Evolutionary conservation across 768 basidiomycete genomes (phyloP).

Genomic region (Aureoboletus auriporus): DNA sequence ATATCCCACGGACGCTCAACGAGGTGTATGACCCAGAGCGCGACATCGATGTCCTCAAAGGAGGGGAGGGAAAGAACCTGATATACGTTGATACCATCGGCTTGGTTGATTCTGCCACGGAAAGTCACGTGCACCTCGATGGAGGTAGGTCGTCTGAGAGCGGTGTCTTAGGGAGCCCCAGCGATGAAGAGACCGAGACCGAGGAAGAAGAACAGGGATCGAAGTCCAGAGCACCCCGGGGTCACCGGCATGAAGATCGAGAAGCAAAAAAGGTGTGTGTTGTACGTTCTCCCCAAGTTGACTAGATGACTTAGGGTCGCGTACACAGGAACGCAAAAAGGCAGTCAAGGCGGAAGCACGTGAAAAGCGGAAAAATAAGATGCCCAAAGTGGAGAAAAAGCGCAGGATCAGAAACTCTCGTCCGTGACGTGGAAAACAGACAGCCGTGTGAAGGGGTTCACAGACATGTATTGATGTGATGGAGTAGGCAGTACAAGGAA

Average conservation of each 20-base stretch:
- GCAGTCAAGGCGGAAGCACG: slow-evolving; percentile 80
- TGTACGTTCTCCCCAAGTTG: slow-evolving; percentile 4
- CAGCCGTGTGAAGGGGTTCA: slow-evolving; percentile 12
- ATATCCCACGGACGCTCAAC: slow-evolving; percentile 88
- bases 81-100: slow-evolving; percentile 91
- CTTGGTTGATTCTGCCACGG: slow-evolving; percentile 43
- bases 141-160: slow-evolving; percentile 18
- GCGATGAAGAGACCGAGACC: slow-evolving; percentile 30
- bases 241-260: slow-evolving; percentile 90
- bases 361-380: slow-evolving; percentile 88
- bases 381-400: slow-evolving; percentile 95
- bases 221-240: slow-evolving; percentile 61
- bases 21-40: slow-evolving; percentile 95
- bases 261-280: slow-evolving; percentile 78
- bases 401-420: slow-evolving; percentile 59
- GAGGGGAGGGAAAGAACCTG: slow-evolving; percentile 66
- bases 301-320: slow-evolving; percentile 6
- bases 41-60: slow-evolving; percentile 71
- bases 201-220: slow-evolving; percentile 3
- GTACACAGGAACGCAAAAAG: slow-evolving; percentile 82
- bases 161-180: slow-evolving; percentile 26
- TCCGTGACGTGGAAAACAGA: slow-evolving; percentile 14
- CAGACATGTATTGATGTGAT: not conserved
- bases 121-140: slow-evolving; percentile 17
- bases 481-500: not conserved